These are phyloP conservation scores for Fusarium circinatum DNA, from an alignment of 2,329 filamentous ascomycete genomes.

Conservation along the genomic window DNA sequence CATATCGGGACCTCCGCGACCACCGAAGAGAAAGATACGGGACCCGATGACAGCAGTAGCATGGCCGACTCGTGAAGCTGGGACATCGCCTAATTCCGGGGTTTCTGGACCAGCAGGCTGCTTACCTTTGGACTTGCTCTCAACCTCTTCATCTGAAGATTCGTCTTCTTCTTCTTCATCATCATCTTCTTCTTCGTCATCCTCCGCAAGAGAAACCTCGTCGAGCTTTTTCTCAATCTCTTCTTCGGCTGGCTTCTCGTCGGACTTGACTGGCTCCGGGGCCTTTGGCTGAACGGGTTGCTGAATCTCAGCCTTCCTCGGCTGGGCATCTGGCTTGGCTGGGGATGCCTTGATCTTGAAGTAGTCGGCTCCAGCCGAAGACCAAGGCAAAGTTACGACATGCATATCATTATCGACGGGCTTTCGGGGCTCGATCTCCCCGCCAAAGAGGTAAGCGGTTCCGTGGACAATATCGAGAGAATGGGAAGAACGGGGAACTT, in stretches of 20 bases:
- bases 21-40: conserved; percentile 84
- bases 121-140: conserved; percentile 55
- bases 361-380: conserved; percentile 68
- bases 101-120: conserved; percentile 43
- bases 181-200: background rate
- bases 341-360: conserved; percentile 63
- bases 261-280: conserved; percentile 38
- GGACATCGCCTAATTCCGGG: conserved; percentile 58
- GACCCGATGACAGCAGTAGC: conserved; percentile 74
- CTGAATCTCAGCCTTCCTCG: conserved; percentile 24
- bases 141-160: conserved; percentile 28
- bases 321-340: conserved; percentile 47
- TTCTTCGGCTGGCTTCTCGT: conserved; percentile 29
- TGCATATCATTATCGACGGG: conserved; percentile 80
- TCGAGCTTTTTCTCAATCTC: conserved; percentile 51
- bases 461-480: conserved; percentile 68
- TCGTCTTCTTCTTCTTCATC: conserved; percentile 34
- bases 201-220: conserved; percentile 53
- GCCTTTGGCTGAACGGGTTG: conserved; percentile 14
- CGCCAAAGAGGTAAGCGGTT: conserved; percentile 77
- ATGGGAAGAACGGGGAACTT: conserved; percentile 79
- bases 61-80: conserved; percentile 76
- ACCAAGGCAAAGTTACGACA: conserved; percentile 68
- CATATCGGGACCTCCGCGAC: conserved; percentile 76
- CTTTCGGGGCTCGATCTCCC: conserved; percentile 73